Percentiles rank a stretch among this genome's conserved stretches.
Evolutionary conservation across 768 basidiomycete species (phyloP).

Genomic region (Panaeolus cyanescens): DNA sequence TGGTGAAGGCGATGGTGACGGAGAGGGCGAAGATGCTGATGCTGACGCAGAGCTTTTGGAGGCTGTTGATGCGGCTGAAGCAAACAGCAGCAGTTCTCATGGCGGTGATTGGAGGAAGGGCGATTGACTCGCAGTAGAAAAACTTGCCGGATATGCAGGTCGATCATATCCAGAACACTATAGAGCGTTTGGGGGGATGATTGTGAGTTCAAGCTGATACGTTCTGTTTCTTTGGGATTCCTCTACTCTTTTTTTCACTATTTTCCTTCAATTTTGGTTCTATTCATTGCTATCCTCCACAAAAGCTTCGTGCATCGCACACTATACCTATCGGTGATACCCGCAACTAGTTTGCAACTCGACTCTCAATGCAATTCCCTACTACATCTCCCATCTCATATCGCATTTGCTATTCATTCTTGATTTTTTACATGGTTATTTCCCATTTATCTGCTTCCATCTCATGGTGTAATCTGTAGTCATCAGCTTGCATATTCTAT

Average conservation of each 20-base stretch:
- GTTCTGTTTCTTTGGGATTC: not conserved
- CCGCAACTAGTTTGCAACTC: not conserved
- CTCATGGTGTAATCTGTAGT: not conserved
- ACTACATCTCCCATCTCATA: not conserved
- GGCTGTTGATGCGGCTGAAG: slow-evolving; percentile 52
- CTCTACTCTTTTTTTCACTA: not conserved
- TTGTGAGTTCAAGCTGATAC: not conserved
- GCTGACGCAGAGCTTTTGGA: slow-evolving; percentile 45
- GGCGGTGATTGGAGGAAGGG: slow-evolving; percentile 15
- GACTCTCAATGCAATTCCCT: not conserved
- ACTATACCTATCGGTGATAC: slow-evolving; percentile 1
- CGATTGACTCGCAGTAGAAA: slow-evolving; percentile 18
- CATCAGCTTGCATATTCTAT: not conserved
- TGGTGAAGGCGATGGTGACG: slow-evolving; percentile 23
- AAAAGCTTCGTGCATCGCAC: not conserved
- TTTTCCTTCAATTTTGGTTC: not conserved
- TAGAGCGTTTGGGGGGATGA: not conserved
- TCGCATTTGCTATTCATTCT: not conserved
- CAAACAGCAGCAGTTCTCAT: slow-evolving; percentile 34
- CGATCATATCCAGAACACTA: not conserved
- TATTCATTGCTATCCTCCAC: not conserved
- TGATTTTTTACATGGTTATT: not conserved
- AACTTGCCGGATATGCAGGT: slow-evolving; percentile 10
- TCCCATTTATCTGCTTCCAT: not conserved
- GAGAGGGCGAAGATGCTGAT: slow-evolving; percentile 20